phyloP scores from a whole-genome alignment of 1,139 yeast genomes.

The Blastobotrys ciferrii region DNA sequence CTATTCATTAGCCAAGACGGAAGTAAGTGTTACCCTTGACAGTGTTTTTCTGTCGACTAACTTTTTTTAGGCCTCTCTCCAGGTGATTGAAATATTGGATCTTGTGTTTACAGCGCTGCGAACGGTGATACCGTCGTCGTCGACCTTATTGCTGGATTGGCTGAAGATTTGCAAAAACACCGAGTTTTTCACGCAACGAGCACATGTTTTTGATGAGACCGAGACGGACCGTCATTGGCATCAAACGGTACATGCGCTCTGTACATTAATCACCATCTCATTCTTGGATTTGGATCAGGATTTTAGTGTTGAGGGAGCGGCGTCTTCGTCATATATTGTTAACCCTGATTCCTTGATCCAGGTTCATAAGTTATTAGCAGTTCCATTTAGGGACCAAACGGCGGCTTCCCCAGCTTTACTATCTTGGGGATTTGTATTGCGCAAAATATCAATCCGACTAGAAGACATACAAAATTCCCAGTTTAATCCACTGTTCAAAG shows the following conservation, averaged over 20 bases:
- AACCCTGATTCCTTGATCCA: constrained; percentile 44
- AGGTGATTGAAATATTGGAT: constrained; percentile 28
- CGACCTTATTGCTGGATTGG: constrained; percentile 48
- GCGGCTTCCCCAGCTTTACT: constrained; percentile 55
- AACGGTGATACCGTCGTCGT: constrained; percentile 30
- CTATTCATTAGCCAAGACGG: constrained; percentile 18
- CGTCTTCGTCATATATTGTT: constrained; percentile 43
- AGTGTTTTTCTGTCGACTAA: too few species aligned
- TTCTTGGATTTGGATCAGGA: constrained; percentile 36
- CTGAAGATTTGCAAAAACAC: constrained; percentile 49
- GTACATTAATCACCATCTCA: constrained; percentile 31
- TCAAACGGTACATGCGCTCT: constrained; percentile 36
- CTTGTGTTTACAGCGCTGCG: constrained; percentile 30
- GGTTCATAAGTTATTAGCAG: constrained; percentile 41
- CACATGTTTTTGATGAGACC: constrained; percentile 43
- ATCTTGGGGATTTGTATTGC: constrained; percentile 69
- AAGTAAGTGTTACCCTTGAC: constrained; percentile 15
- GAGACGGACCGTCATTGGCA: constrained; percentile 17
- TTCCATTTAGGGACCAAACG: constrained; percentile 27
- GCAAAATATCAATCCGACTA: constrained; percentile 51
- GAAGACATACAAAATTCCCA: constrained; percentile 37
- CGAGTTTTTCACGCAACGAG: constrained; percentile 37
- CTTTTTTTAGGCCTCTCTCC: constrained; percentile 17
- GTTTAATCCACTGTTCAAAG: constrained; percentile 15
- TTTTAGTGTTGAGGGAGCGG: constrained; percentile 23